These are phyloP conservation scores for Trichomonas vaginalis DNA, from an alignment of 208 protist species.

Conservation along the genomic window DNA sequence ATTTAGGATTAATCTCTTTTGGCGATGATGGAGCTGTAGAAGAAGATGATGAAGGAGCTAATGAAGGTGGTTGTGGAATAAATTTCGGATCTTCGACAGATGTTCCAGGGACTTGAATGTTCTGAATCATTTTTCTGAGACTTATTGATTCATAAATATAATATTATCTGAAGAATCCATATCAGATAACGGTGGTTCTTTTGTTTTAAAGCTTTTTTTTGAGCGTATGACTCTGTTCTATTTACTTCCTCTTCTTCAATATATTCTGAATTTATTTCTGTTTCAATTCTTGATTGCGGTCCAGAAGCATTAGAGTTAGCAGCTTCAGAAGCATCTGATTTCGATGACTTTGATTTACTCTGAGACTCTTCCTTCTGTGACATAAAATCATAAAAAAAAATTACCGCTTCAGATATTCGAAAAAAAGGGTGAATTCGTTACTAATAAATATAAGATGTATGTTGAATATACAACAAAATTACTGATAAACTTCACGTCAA, in stretches of 20 bases:
- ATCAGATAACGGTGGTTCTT: background rate
- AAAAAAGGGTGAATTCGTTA: no score
- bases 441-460: no score
- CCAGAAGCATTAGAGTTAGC: no score
- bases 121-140: background rate
- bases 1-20: background rate
- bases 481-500: no score
- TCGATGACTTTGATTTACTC: no score
- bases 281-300: background rate
- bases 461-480: no score
- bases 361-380: no score
- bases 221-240: background rate
- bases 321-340: no score
- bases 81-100: background rate
- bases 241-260: background rate
- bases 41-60: background rate
- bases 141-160: background rate
- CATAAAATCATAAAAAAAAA: no score
- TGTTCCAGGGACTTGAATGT: background rate
- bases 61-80: background rate
- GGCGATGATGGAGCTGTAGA: background rate
- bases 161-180: background rate
- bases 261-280: background rate
- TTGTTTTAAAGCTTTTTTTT: background rate
- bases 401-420: no score